Conservation (phyloP, 1,139 yeast genomes). For the Yamadazyma blattariae region DNA sequence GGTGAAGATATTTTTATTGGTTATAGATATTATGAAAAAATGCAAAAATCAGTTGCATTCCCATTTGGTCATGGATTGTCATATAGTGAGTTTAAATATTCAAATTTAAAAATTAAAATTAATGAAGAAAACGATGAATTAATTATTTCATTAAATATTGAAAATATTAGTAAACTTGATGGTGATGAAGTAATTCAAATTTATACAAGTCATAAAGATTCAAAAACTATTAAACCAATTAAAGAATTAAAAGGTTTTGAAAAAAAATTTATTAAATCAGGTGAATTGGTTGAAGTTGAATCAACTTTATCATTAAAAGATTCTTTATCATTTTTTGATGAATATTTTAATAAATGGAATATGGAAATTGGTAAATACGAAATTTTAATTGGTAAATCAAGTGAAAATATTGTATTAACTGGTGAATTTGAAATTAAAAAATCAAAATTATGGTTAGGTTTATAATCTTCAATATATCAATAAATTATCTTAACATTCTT, state of each 20-base stretch:
- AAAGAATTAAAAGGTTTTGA: conserved; percentile 57
- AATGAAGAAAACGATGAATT: conserved; percentile 14
- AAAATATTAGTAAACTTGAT: conserved; percentile 35
- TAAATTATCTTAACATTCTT: too few relatives aligned
- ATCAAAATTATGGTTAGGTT: conserved; percentile 20
- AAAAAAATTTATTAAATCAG: conserved; percentile 41
- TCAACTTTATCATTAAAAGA: conserved; percentile 39
- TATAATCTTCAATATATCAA: conserved; percentile 3
- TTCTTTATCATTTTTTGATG: conserved; percentile 55
- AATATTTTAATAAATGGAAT: conserved; percentile 36
- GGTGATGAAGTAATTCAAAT: conserved; percentile 49
- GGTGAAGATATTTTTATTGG: conserved; percentile 60
- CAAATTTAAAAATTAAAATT: conserved; percentile 13
- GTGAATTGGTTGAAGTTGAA: conserved; percentile 31
- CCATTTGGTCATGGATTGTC: conserved; percentile 65
- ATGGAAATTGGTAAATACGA: conserved; percentile 17
- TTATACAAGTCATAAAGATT: conserved; percentile 35
- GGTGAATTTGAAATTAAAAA: conserved; percentile 28
- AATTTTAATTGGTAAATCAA: conserved; percentile 37
- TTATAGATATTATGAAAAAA: conserved; percentile 55
- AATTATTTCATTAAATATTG: conserved; percentile 28
- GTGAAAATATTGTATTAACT: conserved; percentile 24
- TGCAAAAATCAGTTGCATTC: conserved; percentile 44
- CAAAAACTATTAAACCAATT: conserved; percentile 45
- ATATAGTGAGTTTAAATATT: conserved; percentile 43